Evolutionary conservation across 2,329 filamentous ascomycete species (phyloP).

Genomic region (Leptographium radiaticola): DNA sequence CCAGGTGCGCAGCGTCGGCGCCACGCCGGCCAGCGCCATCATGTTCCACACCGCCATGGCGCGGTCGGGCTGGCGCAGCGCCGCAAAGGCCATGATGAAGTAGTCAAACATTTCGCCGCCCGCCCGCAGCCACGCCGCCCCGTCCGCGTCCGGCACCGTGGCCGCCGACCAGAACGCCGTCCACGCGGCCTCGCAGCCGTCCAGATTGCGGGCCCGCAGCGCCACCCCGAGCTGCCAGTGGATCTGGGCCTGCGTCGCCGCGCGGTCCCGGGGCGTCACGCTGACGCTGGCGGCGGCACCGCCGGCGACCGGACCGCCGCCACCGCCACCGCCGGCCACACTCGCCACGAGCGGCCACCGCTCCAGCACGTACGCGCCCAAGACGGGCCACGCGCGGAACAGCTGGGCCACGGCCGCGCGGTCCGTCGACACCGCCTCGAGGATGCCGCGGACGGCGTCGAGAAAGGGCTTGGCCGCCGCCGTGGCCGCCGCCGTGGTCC

Average conservation of each 20-base stretch:
- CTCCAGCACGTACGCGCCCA: conserved; percentile 12
- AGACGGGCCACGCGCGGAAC: conserved; percentile 10
- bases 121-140: conserved; percentile 7
- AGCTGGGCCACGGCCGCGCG: conserved; percentile 10
- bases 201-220: conserved; percentile 15
- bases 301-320: too few species aligned
- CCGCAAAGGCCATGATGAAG: conserved; percentile 22
- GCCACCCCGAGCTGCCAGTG: conserved; percentile 17
- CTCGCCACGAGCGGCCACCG: conserved; percentile 8
- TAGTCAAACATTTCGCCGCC: conserved; percentile 18
- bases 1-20: conserved; percentile 54
- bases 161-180: conserved; percentile 16
- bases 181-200: conserved; percentile 16
- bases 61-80: conserved; percentile 16
- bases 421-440: conserved; percentile 6
- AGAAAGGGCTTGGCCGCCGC: conserved; percentile 15
- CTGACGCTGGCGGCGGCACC: too few species aligned
- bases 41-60: conserved; percentile 23
- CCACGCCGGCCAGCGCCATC: conserved; percentile 34
- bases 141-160: conserved; percentile 10
- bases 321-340: too few species aligned
- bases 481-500: conserved; percentile 9
- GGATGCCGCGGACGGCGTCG: conserved; percentile 12
- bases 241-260: conserved; percentile 5
- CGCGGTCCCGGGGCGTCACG: not conserved